Percentiles rank a stretch among this genome's conserved stretches.
phyloP scores from a whole-genome alignment of 1,284 basidiomycete species.

The Amylostereum areolatum region DNA sequence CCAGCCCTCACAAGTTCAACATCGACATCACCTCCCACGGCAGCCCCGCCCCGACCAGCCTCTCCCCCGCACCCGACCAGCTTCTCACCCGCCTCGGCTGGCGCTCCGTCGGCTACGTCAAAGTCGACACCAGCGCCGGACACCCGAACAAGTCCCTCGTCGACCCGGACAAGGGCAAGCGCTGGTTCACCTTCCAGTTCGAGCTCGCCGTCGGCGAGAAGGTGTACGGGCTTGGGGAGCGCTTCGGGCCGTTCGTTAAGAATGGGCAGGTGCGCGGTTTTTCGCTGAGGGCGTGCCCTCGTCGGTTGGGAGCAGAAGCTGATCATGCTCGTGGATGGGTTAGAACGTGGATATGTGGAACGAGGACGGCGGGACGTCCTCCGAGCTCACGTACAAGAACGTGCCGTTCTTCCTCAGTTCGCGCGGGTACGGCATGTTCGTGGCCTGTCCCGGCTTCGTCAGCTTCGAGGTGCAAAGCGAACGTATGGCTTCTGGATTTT shows the following conservation, averaged over 20 bases:
- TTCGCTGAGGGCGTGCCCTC: no score
- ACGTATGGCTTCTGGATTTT: slow-evolving; percentile 60
- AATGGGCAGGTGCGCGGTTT: slow-evolving; percentile 40
- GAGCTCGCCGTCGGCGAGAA: no score
- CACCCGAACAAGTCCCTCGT: no score
- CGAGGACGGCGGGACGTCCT: slow-evolving; percentile 64
- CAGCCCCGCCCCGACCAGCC: not conserved
- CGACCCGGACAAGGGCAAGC: no score
- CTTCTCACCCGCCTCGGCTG: slow-evolving; percentile 1
- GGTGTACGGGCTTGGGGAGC: slow-evolving; percentile 68
- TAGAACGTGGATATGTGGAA: slow-evolving; percentile 67
- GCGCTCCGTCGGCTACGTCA: slow-evolving; percentile 1
- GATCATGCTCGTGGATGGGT: slow-evolving; percentile 26
- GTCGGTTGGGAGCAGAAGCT: not conserved
- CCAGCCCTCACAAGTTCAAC: not conserved
- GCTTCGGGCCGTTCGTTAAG: slow-evolving; percentile 71
- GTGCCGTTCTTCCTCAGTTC: slow-evolving; percentile 70
- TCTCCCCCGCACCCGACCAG: not conserved
- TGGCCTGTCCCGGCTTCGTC: slow-evolving; percentile 73
- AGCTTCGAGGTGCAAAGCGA: slow-evolving; percentile 72
- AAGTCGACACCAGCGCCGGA: not conserved
- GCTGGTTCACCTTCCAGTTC: no score
- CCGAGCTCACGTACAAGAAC: slow-evolving; percentile 71
- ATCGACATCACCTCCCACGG: not conserved
- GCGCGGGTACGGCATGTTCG: slow-evolving; percentile 66